Percentiles rank a stretch among this genome's conserved stretches.
These are phyloP conservation scores for Aspergillus baeticus DNA, from an alignment of 495 filamentous ascomycete genomes.

Conservation along the genomic window DNA sequence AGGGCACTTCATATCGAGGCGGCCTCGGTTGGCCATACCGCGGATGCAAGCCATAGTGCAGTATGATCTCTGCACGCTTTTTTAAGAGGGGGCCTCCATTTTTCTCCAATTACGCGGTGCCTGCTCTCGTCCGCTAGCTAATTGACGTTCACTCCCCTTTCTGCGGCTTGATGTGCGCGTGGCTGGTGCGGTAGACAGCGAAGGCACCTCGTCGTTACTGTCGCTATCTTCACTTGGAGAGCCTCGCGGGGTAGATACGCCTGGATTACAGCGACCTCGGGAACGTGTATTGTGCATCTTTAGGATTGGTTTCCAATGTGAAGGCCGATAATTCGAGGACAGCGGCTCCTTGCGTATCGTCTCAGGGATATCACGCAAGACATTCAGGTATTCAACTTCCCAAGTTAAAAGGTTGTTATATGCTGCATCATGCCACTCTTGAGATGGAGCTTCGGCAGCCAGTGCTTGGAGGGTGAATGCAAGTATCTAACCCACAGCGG, in stretches of 20 bases:
- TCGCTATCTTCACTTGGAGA: slow-evolving; percentile 24
- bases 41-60: slow-evolving; percentile 29
- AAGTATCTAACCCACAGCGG: slow-evolving; percentile 45
- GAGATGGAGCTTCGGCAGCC: slow-evolving; percentile 26
- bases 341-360: slow-evolving; percentile 22
- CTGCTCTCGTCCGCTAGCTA: slow-evolving; percentile 4
- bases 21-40: slow-evolving; percentile 22
- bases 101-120: slow-evolving; percentile 11
- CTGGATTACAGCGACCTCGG: slow-evolving; percentile 23
- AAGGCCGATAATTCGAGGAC: slow-evolving; percentile 29
- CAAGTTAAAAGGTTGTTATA: slow-evolving; percentile 23
- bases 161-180: slow-evolving; percentile 17
- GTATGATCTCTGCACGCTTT: slow-evolving; percentile 18
- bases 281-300: slow-evolving; percentile 30
- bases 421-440: slow-evolving; percentile 38
- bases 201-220: slow-evolving; percentile 23
- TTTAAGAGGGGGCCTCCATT: slow-evolving; percentile 17
- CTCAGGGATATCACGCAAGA: slow-evolving; percentile 29
- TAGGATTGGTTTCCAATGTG: slow-evolving; percentile 23
- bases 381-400: slow-evolving; percentile 29
- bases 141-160: slow-evolving; percentile 11
- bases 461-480: slow-evolving; percentile 47
- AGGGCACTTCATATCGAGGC: slow-evolving; percentile 26
- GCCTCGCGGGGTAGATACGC: slow-evolving; percentile 48
- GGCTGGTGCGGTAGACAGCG: slow-evolving; percentile 22